These are phyloP conservation scores for Pseudonectria foliicola DNA, from an alignment of 2,329 filamentous ascomycete species.

Conservation along the genomic window DNA sequence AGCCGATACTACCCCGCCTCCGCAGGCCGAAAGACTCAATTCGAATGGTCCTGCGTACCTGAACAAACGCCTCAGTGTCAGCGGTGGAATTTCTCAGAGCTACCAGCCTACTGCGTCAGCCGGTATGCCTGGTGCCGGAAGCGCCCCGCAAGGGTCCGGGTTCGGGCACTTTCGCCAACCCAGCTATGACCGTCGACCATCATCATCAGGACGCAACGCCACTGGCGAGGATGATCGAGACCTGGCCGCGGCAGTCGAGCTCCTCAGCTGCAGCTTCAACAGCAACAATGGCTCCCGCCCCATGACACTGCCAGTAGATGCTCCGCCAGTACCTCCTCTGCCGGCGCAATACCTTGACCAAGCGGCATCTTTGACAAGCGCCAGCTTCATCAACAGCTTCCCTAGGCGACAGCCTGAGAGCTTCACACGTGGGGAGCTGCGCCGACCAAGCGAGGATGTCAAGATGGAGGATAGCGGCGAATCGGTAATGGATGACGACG, in stretches of 20 bases:
- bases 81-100: constrained; percentile 61
- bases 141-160: constrained; percentile 38
- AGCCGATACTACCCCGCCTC: constrained; percentile 86
- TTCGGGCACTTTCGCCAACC: constrained; percentile 60
- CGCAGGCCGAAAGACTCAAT: constrained; percentile 59
- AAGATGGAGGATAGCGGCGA: constrained; percentile 62
- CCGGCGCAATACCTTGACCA: constrained; percentile 71
- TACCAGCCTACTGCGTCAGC: constrained; percentile 65
- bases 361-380: constrained; percentile 47
- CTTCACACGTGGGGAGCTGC: constrained; percentile 54
- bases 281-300: constrained; percentile 63
- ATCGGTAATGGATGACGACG: constrained; percentile 59
- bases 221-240: constrained; percentile 79
- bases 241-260: constrained; percentile 80
- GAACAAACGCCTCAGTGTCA: constrained; percentile 53
- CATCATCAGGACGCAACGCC: constrained; percentile 68
- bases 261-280: constrained; percentile 85
- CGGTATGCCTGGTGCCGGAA: constrained; percentile 42
- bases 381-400: constrained; percentile 58
- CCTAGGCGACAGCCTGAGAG: constrained; percentile 55
- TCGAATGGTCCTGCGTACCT: constrained; percentile 44
- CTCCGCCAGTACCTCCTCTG: constrained; percentile 81
- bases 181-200: constrained; percentile 69
- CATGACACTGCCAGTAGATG: constrained; percentile 58
- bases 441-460: constrained; percentile 47